Evolutionary conservation across 73 alveolate species (phyloP), one percentile per base, ranked within the genome.

Genomic region (Blepharisma stoltei): DNA sequence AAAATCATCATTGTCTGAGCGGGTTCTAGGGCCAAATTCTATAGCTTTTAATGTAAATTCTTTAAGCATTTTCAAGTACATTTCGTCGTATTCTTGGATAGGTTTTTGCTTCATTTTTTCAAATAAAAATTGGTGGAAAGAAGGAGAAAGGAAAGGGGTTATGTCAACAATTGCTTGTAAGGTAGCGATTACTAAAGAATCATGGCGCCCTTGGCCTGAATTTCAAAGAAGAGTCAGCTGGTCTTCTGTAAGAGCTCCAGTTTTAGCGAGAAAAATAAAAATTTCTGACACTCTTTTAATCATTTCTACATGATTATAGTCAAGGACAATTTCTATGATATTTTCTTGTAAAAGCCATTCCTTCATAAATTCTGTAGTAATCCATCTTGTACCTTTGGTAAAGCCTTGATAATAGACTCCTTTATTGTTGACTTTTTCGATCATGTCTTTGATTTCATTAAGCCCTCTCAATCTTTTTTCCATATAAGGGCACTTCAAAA

Each of bases 401-500:
- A 25, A 6, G 90, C 86, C 6, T 76, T 18, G 27, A 32, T 32
- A 32, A 32, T 32, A 32, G 3, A 32, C 41, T 81, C 46, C 45
- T 55, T 70, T 82, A 66, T 18, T 55, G 76, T 27, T 55, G 44
- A 76, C 67, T 41, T 73, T 89, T 65, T 50, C 82, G 37, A 78
- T 78, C 38, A 82, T 68, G 11, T 89, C 96, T 60, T 88, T 86
- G 21, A 89, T 68, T 32, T 86, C 96, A 78, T 79, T 82, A 14
- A 89, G 89, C 5, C 94, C 96, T 67, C 85, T 82, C 14, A 89
- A 89, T 70, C 88, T 76, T 78, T 83, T 89, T 67, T 89, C 96
- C 11, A 89, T 52, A 81, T 81, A 89, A 3, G 93, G 83, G 44
- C 93, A 70, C 60, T 81, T 89, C 67, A 89, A 50, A 71, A 87